Evolutionary conservation across 495 filamentous ascomycete genomes (phyloP), one percentile per base, ranked within the genome.

Genomic region (Aspergillus cavernicola): DNA sequence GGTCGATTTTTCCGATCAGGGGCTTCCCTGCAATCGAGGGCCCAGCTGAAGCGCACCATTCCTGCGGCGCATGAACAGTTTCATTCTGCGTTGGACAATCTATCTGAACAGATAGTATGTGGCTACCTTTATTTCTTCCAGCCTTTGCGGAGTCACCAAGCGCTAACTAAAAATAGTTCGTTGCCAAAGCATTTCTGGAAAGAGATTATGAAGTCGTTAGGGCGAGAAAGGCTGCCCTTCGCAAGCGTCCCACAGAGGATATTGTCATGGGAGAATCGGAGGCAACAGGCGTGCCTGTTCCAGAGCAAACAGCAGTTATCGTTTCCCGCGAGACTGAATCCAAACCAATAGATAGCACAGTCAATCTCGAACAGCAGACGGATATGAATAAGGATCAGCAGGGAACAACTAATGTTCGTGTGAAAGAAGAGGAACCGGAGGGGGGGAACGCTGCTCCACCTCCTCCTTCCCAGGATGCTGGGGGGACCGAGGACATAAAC

Each of bases 51-150:
- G 44, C 71, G 70, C 13, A 62, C 71, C 12, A 62, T 79, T 13
- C 73, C 75, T 4, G 55, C 53, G 28, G 75, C 77, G 12, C 72
- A 78, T 53, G 67, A 73, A 28, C 60, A 68, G 49, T 80, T 77
- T 40, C 76, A 79, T 57, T 59, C 62, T 36, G 76, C 78, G 6
- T 56, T 81, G 41, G 78, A 81, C 60, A 69, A 71, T 23, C 65
- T 80, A 23, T 77, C 77, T 26, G 68, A 77, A 31, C 71, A 80
- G 50, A 81, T 81, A 59, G 78, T 80, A 66, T 38, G 78, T 72
- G 7, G 23, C 23, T 41, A 35, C 38, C 24, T 23, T 23, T 9
- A 41, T 20, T 1, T 23, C 6, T 12, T 41, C 15, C 32, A 13
- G 3, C 32, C 3, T 23, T 29, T 11, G n/a, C 1, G 24, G 5